phyloP scores from a whole-genome alignment of 2,329 filamentous ascomycete species.

The Penicillium sp. region DNA sequence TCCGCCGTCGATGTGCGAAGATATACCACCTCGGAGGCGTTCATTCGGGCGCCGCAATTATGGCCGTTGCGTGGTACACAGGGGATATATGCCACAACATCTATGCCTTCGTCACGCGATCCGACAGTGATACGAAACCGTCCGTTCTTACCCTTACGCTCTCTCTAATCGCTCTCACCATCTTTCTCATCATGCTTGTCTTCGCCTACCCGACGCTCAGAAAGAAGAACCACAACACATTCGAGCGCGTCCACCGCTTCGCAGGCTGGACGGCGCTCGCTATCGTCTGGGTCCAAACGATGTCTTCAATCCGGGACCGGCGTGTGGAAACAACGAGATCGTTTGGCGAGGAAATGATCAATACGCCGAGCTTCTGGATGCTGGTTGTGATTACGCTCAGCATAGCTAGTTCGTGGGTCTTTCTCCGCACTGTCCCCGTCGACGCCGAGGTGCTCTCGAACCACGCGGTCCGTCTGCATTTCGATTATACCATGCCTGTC shows the following conservation, averaged over 20 bases:
- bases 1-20: slow-evolving; percentile 44
- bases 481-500: slow-evolving; percentile 25
- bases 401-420: slow-evolving; percentile 29
- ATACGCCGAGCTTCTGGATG: slow-evolving; percentile 28
- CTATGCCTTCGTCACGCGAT: background rate
- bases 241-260: slow-evolving; percentile 45
- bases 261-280: slow-evolving; percentile 38
- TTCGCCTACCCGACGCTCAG: slow-evolving; percentile 31
- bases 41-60: slow-evolving; percentile 43
- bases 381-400: slow-evolving; percentile 27
- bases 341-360: background rate
- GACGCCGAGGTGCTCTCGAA: slow-evolving; percentile 27
- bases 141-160: slow-evolving; percentile 10
- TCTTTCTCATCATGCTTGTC: slow-evolving; percentile 17
- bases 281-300: slow-evolving; percentile 22
- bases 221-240: slow-evolving; percentile 38
- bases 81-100: slow-evolving; percentile 21
- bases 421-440: slow-evolving; percentile 27
- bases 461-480: slow-evolving; percentile 31
- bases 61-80: slow-evolving; percentile 50
- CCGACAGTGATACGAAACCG: background rate
- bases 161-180: slow-evolving; percentile 36
- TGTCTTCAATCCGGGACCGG: slow-evolving; percentile 17
- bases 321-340: background rate
- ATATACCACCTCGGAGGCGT: slow-evolving; percentile 48